Base-by-base conservation (phyloP, 2,329 filamentous ascomycete species). In the Bipolaris cookei region DNA sequence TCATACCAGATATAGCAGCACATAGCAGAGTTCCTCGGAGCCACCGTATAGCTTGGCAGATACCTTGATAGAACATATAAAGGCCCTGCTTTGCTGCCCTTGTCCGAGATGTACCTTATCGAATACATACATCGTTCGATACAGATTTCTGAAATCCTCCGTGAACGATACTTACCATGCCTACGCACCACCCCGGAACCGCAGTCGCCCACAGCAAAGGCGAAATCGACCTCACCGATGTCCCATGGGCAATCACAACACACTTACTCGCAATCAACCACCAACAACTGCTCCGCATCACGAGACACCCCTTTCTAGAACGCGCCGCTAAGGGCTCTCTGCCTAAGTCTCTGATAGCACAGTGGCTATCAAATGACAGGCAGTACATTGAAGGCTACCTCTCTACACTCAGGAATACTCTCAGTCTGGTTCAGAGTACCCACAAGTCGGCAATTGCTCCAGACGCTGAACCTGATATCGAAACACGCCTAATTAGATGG, bases 361-460 rank as follows among this genome's bases (percentile, higher is more conserved):
- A 69, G 50, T 76, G 73, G 73, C 70, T 76, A 14, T 70, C 71
- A 41, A 73, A 75, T 32, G 73, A 76, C 39, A 62, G 68, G 1
- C 61, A 73, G 11, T 76, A 76, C 48, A 66, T 75, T 50, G 65
- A 66, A 48, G 68, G 69, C 54, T 75, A 75, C 50, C 70, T 74
- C 46, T 63, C 57, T 8, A 64, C 68, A 5, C 64, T 63, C 25
- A 70, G 65, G 18, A 45, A 67, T 32, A 68, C 72, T 2, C 59
- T 71, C 4, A 63, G 54, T n/a, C 54, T 69, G 6, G 14, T 70
- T 14, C 62, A 58, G 13, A 52, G 47, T 14, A 50, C 47, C 13
- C 63, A 51, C 18, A 58, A 47, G 32, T 62, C 38, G 1, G 50
- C 62, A 8, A 58, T 61, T n/a, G 57, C 59, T 6, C 44, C 64